phyloP scores from a whole-genome alignment of 202 grass and related monocot genomes.

The Cymbopogon flexuosus region DNA sequence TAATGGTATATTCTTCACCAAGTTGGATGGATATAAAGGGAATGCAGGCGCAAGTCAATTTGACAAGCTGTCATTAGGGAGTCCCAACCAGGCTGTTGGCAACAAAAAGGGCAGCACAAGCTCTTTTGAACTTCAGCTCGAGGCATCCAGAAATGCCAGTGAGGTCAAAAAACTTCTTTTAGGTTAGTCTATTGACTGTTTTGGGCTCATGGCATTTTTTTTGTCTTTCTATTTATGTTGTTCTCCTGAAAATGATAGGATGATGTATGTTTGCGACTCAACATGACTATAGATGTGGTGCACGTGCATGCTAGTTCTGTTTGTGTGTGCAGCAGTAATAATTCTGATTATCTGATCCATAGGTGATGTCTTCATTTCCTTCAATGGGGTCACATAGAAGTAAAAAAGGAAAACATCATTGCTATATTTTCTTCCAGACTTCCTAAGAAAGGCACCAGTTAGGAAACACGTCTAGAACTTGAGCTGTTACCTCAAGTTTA shows the following conservation, averaged over 20 bases:
- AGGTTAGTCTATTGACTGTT: constrained; percentile 46
- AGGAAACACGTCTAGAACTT: background rate
- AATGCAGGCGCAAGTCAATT: constrained; percentile 39
- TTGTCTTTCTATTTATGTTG: constrained; percentile 9
- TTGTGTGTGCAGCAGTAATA: constrained; percentile 17
- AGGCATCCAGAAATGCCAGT: constrained; percentile 87
- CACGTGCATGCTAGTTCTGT: background rate
- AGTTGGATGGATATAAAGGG: constrained; percentile 55
- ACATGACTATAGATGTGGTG: background rate
- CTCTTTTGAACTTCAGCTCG: constrained; percentile 75
- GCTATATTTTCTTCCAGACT: background rate
- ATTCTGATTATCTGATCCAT: background rate
- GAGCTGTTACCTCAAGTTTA: background rate
- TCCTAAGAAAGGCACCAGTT: background rate
- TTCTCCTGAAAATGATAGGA: constrained; percentile 6
- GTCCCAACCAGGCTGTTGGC: constrained; percentile 31
- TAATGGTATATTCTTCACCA: constrained; percentile 82
- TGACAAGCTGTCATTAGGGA: constrained; percentile 38
- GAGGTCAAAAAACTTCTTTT: constrained; percentile 96
- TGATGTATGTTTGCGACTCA: constrained; percentile 7
- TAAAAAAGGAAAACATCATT: background rate
- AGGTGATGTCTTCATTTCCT: background rate
- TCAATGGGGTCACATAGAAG: background rate
- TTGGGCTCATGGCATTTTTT: constrained; percentile 21
- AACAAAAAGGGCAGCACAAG: constrained; percentile 33